phyloP scores from a whole-genome alignment of 768 basidiomycete species.

The Fomitopsis serialis region DNA sequence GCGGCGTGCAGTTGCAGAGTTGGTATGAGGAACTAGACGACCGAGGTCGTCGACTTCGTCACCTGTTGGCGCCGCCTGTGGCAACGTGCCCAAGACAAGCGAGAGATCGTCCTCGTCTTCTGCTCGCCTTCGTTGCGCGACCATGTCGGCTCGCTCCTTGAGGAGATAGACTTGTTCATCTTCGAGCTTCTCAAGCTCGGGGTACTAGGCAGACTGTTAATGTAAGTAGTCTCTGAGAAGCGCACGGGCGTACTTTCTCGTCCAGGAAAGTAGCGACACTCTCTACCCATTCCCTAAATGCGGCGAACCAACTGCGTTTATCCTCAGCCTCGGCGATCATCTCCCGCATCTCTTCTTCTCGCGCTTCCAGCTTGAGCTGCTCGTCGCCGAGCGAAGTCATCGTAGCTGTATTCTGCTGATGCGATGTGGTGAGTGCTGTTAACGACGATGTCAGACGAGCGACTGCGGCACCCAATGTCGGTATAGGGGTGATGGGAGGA shows the following conservation, averaged over 20 bases:
- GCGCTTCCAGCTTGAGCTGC: constrained; percentile 47
- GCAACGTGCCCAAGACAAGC: constrained; percentile 55
- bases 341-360: constrained; percentile 69
- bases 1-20: constrained; percentile 39
- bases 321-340: constrained; percentile 71
- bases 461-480: constrained; percentile 56
- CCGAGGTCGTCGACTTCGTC: constrained; percentile 62
- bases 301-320: constrained; percentile 77
- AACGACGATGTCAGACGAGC: constrained; percentile 57
- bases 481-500: constrained; percentile 57
- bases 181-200: constrained; percentile 72
- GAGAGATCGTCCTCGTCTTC: constrained; percentile 83
- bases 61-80: constrained; percentile 22
- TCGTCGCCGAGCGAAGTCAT: constrained; percentile 52
- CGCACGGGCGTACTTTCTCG: constrained; percentile 57
- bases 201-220: constrained; percentile 48
- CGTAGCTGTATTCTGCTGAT: constrained; percentile 53
- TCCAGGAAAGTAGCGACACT: constrained; percentile 81
- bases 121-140: constrained; percentile 54
- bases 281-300: constrained; percentile 78
- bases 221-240: neutral
- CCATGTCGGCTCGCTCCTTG: constrained; percentile 68
- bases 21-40: constrained; percentile 41
- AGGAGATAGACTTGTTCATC: constrained; percentile 68
- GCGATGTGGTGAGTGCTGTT: constrained; percentile 58